Base-by-base conservation (phyloP, 2,329 filamentous ascomycete species). In the Seiridium unicorne region DNA sequence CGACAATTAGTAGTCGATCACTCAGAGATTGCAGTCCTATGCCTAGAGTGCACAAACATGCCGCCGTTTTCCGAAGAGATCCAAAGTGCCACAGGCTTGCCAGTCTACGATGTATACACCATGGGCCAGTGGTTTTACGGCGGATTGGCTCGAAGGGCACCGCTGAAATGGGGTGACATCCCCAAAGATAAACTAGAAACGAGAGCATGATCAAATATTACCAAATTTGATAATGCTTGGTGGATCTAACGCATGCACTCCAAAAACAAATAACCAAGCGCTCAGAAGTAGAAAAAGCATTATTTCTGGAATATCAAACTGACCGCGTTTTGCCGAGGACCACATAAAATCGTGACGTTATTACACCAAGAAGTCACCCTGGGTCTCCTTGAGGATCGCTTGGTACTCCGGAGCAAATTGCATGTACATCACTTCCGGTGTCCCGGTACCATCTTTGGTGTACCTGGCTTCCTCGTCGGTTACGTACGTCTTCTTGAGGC, bases 41-140 rank as follows among this genome's bases (percentile, higher is more conserved):
- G 65, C 38, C 60, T 76, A 34, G 75, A 76, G 60, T 77, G 75
- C 60, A 75, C 70, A 3, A 71, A 76, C 38, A 75, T 77, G 72
- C 68, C 74, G 0, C 71, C 73, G 0, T 76, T 72, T 58, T 69
- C 67, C 0, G 67, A 71, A 49, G 64, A 68, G 0, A 72, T 76
- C 32, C 70, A 72, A n/a, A n/a, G 53, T 10, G 67, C 67, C 6
- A 64, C 70, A 3, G 63, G 65, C 0, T 48, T 72, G 32, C 72
- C 73, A 0, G 71, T 73, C 1, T 75, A 75, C 55, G 75, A 77
- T 62, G 70, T 76, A 3, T 73, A 68, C 47, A 74, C 74, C 1
- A 68, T 74, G 66, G 72, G 65, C 0, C 60, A 53, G 8, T 76
- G 74, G 72, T 73, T 75, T 44, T 74, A 76, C 54, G 71, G 70